Conservation (phyloP, 129 eudicot species). For the Oenanthe sinensis region DNA sequence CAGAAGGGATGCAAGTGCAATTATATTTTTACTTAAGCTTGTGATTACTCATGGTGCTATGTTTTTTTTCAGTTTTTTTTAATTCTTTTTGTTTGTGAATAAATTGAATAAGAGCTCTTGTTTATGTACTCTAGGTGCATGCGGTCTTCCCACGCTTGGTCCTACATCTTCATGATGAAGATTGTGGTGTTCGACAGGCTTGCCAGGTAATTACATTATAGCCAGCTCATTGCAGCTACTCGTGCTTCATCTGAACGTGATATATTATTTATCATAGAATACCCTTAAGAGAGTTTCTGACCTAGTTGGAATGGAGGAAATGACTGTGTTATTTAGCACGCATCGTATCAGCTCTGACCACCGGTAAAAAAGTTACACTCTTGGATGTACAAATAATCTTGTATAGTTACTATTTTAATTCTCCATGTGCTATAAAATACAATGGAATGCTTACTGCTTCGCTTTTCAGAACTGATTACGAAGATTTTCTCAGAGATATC, state of each 20-base stretch:
- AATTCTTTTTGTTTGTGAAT: background rate
- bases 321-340: constrained; percentile 49
- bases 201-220: constrained; percentile 52
- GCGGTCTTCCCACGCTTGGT: constrained; percentile 79
- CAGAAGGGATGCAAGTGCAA: background rate
- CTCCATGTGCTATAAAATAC: constrained; percentile 8
- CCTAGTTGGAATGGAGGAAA: constrained; percentile 56
- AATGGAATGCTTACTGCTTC: background rate
- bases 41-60: background rate
- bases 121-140: constrained; percentile 46
- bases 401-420: background rate
- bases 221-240: background rate
- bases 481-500: constrained; percentile 81
- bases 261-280: constrained; percentile 28
- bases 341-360: constrained; percentile 71
- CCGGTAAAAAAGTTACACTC: constrained; percentile 36
- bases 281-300: constrained; percentile 66
- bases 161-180: constrained; percentile 88
- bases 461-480: constrained; percentile 75
- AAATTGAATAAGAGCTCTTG: background rate
- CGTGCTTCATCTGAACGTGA: constrained; percentile 8
- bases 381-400: constrained; percentile 7
- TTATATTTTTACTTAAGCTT: background rate
- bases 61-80: background rate
- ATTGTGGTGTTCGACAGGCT: constrained; percentile 67